Conservation (phyloP, 345 rosid genomes). For the Arabis hirsuta region DNA sequence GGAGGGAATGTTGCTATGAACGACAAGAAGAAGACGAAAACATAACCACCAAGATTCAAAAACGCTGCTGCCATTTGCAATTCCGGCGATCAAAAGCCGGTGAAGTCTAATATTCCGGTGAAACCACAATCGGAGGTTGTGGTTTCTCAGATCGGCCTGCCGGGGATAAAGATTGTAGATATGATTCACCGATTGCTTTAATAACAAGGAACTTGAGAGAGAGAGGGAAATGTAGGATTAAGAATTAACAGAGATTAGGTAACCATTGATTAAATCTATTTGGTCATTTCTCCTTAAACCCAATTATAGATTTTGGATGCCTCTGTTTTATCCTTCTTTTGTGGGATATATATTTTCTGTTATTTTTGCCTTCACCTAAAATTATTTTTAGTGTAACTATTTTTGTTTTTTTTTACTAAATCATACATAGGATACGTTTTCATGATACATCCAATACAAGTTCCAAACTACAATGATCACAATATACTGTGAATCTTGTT, state of each 20-base stretch:
- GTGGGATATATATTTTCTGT: slow-evolving; percentile 9
- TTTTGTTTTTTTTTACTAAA: slow-evolving; percentile 8
- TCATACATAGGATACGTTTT: not conserved
- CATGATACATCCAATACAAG: not conserved
- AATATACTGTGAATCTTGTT: not conserved
- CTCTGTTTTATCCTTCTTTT: slow-evolving; percentile 37
- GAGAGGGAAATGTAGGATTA: slow-evolving; percentile 24
- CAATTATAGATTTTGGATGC: slow-evolving; percentile 25
- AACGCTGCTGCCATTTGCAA: slow-evolving; percentile 30
- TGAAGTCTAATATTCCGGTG: not conserved
- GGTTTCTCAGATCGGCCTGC: slow-evolving; percentile 6
- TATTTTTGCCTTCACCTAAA: slow-evolving; percentile 3
- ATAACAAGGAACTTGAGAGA: slow-evolving; percentile 16
- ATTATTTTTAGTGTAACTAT: slow-evolving; percentile 30
- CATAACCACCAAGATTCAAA: slow-evolving; percentile 15
- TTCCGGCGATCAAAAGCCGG: slow-evolving; percentile 21
- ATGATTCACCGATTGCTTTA: slow-evolving; percentile 26
- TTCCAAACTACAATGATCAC: slow-evolving; percentile 7
- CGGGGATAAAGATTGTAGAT: not conserved
- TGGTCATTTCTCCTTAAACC: slow-evolving; percentile 22
- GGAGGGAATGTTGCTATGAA: slow-evolving; percentile 26
- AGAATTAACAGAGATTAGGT: slow-evolving; percentile 19
- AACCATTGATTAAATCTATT: slow-evolving; percentile 18
- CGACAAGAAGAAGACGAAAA: slow-evolving; percentile 23
- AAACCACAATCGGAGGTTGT: slow-evolving; percentile 20